Conservation (phyloP, 2,329 filamentous ascomycete species). For the Cercospora janseana region DNA sequence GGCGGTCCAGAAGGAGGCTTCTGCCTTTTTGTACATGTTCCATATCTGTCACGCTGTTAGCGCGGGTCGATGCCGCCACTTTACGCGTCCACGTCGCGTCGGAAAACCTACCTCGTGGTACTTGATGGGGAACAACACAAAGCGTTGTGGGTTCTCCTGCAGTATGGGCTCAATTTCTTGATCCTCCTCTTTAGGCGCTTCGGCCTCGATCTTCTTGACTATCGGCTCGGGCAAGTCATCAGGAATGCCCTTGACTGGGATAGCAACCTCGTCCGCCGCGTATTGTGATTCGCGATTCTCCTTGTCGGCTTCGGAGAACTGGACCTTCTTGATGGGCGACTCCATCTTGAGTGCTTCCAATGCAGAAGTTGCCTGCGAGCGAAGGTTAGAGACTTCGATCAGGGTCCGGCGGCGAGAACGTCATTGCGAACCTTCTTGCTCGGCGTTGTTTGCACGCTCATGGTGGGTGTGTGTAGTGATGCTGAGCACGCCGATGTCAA, state of each 20-base stretch:
- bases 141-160: conserved; percentile 91
- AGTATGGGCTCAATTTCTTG: conserved; percentile 87
- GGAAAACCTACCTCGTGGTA: conserved; percentile 84
- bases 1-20: conserved; percentile 99
- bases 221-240: conserved; percentile 41
- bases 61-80: conserved; percentile 27
- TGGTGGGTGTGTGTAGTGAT: conserved; percentile 27
- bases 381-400: conserved; percentile 40
- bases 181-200: conserved; percentile 55
- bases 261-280: conserved; percentile 56
- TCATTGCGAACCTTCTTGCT: conserved; percentile 66
- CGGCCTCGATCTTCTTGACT: conserved; percentile 44
- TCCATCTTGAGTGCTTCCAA: conserved; percentile 91
- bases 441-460: conserved; percentile 68
- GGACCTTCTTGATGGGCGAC: conserved; percentile 85
- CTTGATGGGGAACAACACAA: conserved; percentile 98
- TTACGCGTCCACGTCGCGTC: conserved; percentile 57
- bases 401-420: conserved; percentile 39
- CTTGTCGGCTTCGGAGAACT: conserved; percentile 72
- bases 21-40: conserved; percentile 99
- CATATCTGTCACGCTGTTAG: conserved; percentile 68
- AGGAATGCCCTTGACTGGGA: conserved; percentile 54
- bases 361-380: conserved; percentile 72
- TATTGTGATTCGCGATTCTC: conserved; percentile 65
- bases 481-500: conserved; percentile 17